Base-by-base conservation (phyloP, 1,284 basidiomycete species). In the Ceratobasidium sp. region DNA sequence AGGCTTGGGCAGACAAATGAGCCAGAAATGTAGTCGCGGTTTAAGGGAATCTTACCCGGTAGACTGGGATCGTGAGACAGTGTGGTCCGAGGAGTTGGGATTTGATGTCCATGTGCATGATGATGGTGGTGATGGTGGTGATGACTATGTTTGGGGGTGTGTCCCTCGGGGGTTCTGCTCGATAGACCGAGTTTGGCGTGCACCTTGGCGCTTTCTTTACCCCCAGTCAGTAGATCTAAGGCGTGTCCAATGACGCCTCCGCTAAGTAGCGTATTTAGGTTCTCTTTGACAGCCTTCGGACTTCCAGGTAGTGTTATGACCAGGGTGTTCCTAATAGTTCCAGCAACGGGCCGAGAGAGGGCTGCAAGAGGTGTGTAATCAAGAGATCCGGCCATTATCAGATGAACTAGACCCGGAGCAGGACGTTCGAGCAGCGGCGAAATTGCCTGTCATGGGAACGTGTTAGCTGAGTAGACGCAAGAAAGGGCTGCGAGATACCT, bases 261-360 rank as follows among this genome's bases (percentile, higher is more conserved):
- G 8, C 84, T 82, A 4, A 96, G 84, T 44, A 96, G 85, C 1
- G 89, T 88, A 4, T 89, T 88, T 77, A 95, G 82, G 81, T 92
- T 94, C 82, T 96, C 95, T 78, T 87, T 90, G 35, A 96, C 95
- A 1, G 94, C 95, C 81, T 94, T 96, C 30, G 92, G 88, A 80
- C 93, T 94, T 0, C 95, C 95, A 0, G 96, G 96, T 10, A 97
- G 89, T 0, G 93, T 94, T 23, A 94, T 87, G 38, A 97, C 86
- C 20, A 97, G 87, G 0, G 92, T 92, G 48, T 89, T 88, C 38
- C 85, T 81, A 46, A 91, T 85, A 7, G 93, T 92, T 0, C 95
- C 95, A 1, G 93, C 94, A 18, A 96, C 86, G 0, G 94, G 93
- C 12, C 95, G 90, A 0, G 94, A 93, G 10, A 97, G 88, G 0